These are phyloP conservation scores for Paecilomyces variotii DNA, from an alignment of 2,329 filamentous ascomycete species.

Conservation along the genomic window DNA sequence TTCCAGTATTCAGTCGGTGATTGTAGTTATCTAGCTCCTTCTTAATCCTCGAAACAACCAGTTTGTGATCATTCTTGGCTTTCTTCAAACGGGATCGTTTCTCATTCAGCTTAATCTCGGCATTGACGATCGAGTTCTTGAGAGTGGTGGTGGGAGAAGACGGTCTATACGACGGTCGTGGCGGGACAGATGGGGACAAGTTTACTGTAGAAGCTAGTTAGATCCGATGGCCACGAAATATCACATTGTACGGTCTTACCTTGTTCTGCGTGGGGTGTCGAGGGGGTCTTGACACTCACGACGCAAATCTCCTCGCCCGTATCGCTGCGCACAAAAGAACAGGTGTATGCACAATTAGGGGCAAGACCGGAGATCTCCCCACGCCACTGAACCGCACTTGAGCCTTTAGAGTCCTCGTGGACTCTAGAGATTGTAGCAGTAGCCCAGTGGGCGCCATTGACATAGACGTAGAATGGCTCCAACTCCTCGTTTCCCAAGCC, in stretches of 20 bases:
- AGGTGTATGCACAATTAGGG: slow-evolving; percentile 56
- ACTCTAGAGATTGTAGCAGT: slow-evolving; percentile 48
- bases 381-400: slow-evolving; percentile 43
- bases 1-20: slow-evolving; percentile 50
- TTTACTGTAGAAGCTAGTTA: slow-evolving; percentile 15
- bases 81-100: slow-evolving; percentile 52
- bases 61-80: slow-evolving; percentile 54
- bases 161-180: slow-evolving; percentile 52
- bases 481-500: slow-evolving; percentile 23
- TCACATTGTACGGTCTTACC: slow-evolving; percentile 29
- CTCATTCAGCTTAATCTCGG: slow-evolving; percentile 53
- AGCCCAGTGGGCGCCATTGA: slow-evolving; percentile 59
- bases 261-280: slow-evolving; percentile 51
- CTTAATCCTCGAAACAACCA: slow-evolving; percentile 48
- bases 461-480: slow-evolving; percentile 57
- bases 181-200: slow-evolving; percentile 38
- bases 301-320: slow-evolving; percentile 52
- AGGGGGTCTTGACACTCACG: slow-evolving; percentile 55
- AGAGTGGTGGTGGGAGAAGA: slow-evolving; percentile 58
- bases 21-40: slow-evolving; percentile 54
- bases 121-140: slow-evolving; percentile 56
- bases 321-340: slow-evolving; percentile 52
- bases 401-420: slow-evolving; percentile 37
- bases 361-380: slow-evolving; percentile 59
- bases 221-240: slow-evolving; percentile 12